Evolutionary conservation across 2,329 filamentous ascomycete species (phyloP).

Genomic region (Clarireedia monteithiana): DNA sequence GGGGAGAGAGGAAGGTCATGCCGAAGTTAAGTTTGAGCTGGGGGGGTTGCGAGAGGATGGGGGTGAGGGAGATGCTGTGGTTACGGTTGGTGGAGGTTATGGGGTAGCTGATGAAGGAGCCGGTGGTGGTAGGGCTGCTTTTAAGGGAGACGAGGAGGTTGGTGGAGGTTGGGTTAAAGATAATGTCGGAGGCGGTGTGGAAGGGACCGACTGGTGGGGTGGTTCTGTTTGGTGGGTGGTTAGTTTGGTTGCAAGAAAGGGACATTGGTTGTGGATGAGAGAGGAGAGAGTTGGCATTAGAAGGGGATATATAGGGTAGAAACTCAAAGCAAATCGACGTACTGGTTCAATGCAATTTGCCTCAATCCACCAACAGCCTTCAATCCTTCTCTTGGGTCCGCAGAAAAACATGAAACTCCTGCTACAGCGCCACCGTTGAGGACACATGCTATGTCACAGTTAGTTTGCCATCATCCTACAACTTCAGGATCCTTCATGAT

Average conservation of each 20-base stretch:
- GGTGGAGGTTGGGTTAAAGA: slow-evolving; percentile 47
- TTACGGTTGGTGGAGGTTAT: not conserved
- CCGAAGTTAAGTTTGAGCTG: slow-evolving; percentile 12
- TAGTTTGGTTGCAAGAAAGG: not conserved
- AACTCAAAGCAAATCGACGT: not conserved
- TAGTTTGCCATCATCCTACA: slow-evolving; percentile 11
- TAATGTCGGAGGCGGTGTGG: slow-evolving; percentile 51
- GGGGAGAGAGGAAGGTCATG: slow-evolving; percentile 11
- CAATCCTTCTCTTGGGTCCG: slow-evolving; percentile 33
- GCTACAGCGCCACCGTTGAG: slow-evolving; percentile 36
- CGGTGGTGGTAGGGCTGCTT: slow-evolving; percentile 37
- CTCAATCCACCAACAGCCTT: slow-evolving; percentile 36
- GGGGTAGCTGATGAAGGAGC: slow-evolving; percentile 15
- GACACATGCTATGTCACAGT: slow-evolving; percentile 34
- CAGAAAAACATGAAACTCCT: slow-evolving; percentile 38
- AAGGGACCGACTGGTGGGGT: slow-evolving; percentile 50
- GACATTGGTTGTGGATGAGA: not conserved
- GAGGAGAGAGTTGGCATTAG: not conserved
- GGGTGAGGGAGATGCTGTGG: slow-evolving; percentile 5
- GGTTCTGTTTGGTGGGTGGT: slow-evolving; percentile 29
- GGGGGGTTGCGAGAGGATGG: slow-evolving; percentile 8
- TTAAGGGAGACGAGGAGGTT: slow-evolving; percentile 50
- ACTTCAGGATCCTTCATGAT: no score
- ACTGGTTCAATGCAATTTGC: slow-evolving; percentile 35
- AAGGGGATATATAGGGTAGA: not conserved